Percentiles rank a stretch among this genome's conserved stretches.
Conservation (phyloP, 2,329 filamentous ascomycete genomes). For the Fusarium veterinarium region DNA sequence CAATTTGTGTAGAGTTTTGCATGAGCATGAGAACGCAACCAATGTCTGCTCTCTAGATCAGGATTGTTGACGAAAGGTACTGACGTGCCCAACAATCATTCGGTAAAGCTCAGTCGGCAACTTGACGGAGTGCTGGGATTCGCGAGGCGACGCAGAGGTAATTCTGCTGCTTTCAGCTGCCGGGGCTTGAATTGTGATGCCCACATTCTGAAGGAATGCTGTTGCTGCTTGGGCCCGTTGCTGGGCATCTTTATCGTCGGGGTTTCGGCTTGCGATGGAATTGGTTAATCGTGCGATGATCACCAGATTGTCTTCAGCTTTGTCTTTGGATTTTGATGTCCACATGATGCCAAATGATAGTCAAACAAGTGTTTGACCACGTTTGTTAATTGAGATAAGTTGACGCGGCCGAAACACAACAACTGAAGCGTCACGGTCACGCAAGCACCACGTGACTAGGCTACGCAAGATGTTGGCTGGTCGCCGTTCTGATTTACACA, state of each 20-base stretch:
- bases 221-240: background rate
- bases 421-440: background rate
- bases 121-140: fast-evolving
- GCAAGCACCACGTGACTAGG: background rate
- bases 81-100: background rate
- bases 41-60: background rate
- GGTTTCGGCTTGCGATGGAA: background rate
- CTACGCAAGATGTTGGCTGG: background rate
- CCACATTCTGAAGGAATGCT: fast-evolving
- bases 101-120: background rate
- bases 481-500: fast-evolving
- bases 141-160: fast-evolving
- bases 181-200: fast-evolving
- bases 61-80: background rate
- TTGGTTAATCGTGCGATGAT: background rate
- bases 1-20: background rate
- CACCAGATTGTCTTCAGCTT: fast-evolving
- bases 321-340: fast-evolving
- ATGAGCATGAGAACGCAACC: background rate
- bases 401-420: background rate
- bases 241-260: background rate
- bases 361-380: background rate
- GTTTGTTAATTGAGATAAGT: too few species aligned
- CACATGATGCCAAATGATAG: background rate
- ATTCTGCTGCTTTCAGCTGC: fast-evolving